Percentiles rank a stretch among this genome's conserved stretches.
Conservation (phyloP, 106 monocot species). For the Hemerocallis citrina region DNA sequence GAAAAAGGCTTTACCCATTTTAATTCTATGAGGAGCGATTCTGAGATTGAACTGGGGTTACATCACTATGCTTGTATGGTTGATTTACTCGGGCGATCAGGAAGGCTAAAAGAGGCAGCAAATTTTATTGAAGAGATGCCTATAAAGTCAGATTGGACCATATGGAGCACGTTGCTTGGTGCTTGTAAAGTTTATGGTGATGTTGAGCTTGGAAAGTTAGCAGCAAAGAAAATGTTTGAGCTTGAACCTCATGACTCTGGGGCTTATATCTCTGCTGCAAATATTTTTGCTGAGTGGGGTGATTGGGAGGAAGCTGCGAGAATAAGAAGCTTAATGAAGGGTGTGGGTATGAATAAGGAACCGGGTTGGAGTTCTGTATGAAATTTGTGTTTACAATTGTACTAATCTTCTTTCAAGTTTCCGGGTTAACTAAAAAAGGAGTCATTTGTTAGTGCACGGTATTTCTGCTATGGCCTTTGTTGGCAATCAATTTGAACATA, state of each 20-base stretch:
- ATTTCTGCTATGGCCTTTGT: too few relatives aligned
- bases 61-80: conserved; percentile 58
- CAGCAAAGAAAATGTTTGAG: conserved; percentile 42
- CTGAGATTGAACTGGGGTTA: conserved; percentile 36
- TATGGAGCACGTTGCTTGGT: conserved; percentile 63
- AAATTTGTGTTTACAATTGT: neutral
- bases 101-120: conserved; percentile 53
- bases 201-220: conserved; percentile 37
- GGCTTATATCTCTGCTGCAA: conserved; percentile 46
- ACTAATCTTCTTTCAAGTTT: too few relatives aligned
- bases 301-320: conserved; percentile 53
- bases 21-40: conserved; percentile 41
- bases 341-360: conserved; percentile 42
- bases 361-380: conserved; percentile 53
- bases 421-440: too few relatives aligned
- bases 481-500: too few relatives aligned
- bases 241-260: conserved; percentile 38
- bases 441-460: too few relatives aligned
- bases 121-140: conserved; percentile 47
- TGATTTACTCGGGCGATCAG: conserved; percentile 56
- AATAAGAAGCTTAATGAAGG: conserved; percentile 51
- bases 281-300: conserved; percentile 48
- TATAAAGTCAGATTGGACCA: conserved; percentile 25
- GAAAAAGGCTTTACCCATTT: conserved; percentile 51
- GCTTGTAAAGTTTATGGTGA: conserved; percentile 71